These are phyloP conservation scores for Cocos nucifera DNA, from an alignment of 176 grass and related monocot species.

Conservation along the genomic window DNA sequence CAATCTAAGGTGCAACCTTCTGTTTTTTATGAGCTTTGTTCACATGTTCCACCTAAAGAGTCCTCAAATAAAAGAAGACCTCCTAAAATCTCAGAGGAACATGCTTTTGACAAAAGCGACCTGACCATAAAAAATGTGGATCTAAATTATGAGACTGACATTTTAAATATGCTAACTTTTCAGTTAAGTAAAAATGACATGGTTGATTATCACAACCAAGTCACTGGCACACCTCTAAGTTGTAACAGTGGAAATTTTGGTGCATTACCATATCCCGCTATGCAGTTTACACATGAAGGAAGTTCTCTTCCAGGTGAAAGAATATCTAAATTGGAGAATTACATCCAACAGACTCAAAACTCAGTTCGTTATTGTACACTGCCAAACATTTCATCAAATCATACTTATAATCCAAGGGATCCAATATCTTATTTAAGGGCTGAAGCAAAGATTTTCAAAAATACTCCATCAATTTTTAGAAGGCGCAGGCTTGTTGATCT, in stretches of 20 bases:
- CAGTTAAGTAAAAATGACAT: background rate
- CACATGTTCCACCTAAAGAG: background rate
- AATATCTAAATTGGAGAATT: background rate
- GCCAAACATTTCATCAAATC: background rate
- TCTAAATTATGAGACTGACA: no score
- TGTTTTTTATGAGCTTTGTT: background rate
- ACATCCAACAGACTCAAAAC: background rate
- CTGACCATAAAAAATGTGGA: no score
- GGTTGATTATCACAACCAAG: background rate
- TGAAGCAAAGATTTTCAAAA: conserved; percentile 10
- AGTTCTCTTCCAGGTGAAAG: background rate
- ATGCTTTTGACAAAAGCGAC: no score
- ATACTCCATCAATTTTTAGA: conserved; percentile 11
- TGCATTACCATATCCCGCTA: background rate
- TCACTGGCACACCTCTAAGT: no score
- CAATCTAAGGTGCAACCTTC: background rate
- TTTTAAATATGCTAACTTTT: no score
- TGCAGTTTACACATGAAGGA: background rate
- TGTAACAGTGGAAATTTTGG: background rate
- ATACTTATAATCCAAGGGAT: background rate
- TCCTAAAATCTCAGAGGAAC: no score
- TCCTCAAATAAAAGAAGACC: no score
- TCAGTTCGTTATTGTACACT: background rate
- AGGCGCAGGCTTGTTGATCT: background rate
- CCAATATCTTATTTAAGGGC: background rate